Conservation (phyloP, 352 stramenopile genomes). For the Poterioochromonas sp. region DNA sequence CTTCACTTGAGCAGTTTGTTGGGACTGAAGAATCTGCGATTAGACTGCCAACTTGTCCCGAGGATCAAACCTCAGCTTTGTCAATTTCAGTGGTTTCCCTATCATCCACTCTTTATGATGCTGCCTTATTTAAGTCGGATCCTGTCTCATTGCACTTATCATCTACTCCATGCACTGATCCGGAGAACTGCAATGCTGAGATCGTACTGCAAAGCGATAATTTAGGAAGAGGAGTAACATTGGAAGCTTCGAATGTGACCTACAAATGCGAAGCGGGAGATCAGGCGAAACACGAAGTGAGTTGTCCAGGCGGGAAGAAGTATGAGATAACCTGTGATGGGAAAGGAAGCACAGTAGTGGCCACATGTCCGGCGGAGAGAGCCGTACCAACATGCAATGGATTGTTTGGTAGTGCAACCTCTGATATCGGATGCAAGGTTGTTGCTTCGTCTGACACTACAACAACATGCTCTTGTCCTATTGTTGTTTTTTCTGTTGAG, state of each 20-base stretch:
- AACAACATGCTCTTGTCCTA: conserved; percentile 18
- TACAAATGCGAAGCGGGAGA: conserved; percentile 11
- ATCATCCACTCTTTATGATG: neutral
- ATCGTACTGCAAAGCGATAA: conserved; percentile 2
- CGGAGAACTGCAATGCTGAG: neutral
- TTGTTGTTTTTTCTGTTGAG: conserved; percentile 17
- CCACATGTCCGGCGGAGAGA: neutral
- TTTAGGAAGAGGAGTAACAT: neutral
- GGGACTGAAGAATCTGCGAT: neutral
- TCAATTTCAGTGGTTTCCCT: neutral
- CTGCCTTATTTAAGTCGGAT: neutral
- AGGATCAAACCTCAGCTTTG: neutral
- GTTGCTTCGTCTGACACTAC: neutral
- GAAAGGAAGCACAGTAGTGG: neutral
- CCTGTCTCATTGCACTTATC: conserved; percentile 11
- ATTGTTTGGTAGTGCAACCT: neutral
- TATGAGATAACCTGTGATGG: conserved; percentile 4
- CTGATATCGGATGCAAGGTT: neutral
- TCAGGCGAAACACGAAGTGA: conserved; percentile 2
- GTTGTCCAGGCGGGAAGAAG: neutral
- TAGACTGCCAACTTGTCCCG: neutral
- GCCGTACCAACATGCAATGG: neutral
- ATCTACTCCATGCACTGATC: conserved; percentile 17
- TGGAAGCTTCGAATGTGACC: conserved; percentile 6
- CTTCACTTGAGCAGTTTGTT: neutral